Conservation (phyloP, 306 rosid species). For the Mucuna pruriens region DNA sequence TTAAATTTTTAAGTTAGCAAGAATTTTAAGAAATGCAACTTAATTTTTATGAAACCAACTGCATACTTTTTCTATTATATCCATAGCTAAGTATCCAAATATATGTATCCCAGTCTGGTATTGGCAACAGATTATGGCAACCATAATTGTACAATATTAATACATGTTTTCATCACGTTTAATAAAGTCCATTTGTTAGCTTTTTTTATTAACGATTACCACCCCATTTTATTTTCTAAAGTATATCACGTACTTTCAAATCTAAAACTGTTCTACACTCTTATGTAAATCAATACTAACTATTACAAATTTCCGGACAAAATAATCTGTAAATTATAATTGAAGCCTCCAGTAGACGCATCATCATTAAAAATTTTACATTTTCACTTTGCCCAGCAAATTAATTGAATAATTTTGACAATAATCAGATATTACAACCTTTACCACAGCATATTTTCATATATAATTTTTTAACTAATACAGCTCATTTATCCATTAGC, state of each 20-base stretch:
- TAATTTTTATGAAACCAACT: no score
- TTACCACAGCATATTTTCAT: neutral
- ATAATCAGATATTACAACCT: neutral
- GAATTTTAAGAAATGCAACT: no score
- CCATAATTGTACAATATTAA: no score
- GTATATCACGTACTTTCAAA: neutral
- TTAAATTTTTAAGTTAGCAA: no score
- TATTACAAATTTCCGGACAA: neutral
- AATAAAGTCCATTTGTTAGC: no score
- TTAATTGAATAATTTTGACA: neutral
- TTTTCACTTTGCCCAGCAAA: neutral
- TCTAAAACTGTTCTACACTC: neutral
- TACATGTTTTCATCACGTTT: no score
- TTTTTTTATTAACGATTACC: no score
- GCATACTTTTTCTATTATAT: no score
- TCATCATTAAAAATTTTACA: neutral
- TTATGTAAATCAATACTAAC: neutral
- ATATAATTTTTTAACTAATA: neutral
- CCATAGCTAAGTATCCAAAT: no score
- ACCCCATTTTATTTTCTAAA: neutral
- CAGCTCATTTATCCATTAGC: conserved; percentile 24
- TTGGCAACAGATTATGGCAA: no score
- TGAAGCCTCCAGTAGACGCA: neutral
- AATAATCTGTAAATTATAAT: neutral
- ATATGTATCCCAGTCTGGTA: no score